Base-by-base conservation (phyloP, 805 yeast genomes). In the Kuraishia borneana region DNA sequence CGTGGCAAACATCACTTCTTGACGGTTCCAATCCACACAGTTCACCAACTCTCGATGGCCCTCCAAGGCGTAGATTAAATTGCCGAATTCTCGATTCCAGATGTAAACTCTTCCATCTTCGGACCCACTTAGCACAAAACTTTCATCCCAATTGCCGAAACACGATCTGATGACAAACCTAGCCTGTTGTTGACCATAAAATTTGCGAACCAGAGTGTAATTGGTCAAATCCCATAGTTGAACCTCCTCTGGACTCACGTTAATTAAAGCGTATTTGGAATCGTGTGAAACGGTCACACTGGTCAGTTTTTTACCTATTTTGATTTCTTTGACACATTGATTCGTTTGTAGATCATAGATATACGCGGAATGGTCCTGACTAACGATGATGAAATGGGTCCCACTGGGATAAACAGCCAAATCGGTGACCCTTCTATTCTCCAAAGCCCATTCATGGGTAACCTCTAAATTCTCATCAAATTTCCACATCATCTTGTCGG, bases 51-150 rank as follows among this genome's bases (percentile, higher is more conserved):
- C 73, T 8, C 53, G 52, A 51, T 83, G 94, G 2, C 77, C 89
- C 28, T 70, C 63, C 16, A 82, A 56, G 10, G 73, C 60, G 3
- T 69, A 67, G 3, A 87, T 57, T 18, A 83, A 61, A 38, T 76
- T 76, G 5, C 92, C 87, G 18, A 76, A 76, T 32, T 67, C 65
- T 16, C 78, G 63, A 47, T 82, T 82, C 94, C 95, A 85, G 2
- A 87, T 61, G 50, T 76, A 84, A 3, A 83, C 65, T 35, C 68
- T 62, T 0, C 85, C 85, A 52, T 87, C 94, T 48, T 83, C 94
- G 30, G 88, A 74, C 1, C 96, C 95, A 42, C 85, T 73, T n/a
- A 79, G 58, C 1, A 84, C 70, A 33, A 83, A 60, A 41, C 76
- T 75, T 43, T 83, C 89, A 39, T 73, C 65, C 37, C 68, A 65